phyloP scores from a whole-genome alignment of 352 stramenopile species.

The Globisporangium uncinulatum region DNA sequence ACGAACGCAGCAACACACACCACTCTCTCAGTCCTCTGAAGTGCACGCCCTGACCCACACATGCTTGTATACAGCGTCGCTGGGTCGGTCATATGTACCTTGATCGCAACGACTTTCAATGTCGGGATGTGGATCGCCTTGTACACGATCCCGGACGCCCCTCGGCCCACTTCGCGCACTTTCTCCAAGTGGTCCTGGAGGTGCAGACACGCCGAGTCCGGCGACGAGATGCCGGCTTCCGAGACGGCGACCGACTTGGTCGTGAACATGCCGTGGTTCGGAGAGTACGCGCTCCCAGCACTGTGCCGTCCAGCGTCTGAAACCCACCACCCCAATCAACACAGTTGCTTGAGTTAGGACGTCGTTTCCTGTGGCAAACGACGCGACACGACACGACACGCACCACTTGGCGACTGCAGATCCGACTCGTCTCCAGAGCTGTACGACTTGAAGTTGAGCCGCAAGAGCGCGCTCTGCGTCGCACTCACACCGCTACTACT shows the following conservation, averaged over 20 bases:
- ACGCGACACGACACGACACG: not conserved
- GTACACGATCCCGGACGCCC: constrained; percentile 83
- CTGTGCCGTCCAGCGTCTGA: constrained; percentile 48
- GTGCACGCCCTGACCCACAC: too few species aligned
- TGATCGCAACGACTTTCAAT: constrained; percentile 87
- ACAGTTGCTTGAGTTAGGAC: too few species aligned
- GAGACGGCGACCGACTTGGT: constrained; percentile 78
- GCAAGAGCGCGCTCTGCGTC: constrained; percentile 59
- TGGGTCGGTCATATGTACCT: constrained; percentile 34
- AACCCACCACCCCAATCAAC: not conserved
- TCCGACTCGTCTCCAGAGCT: constrained; percentile 71
- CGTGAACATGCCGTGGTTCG: constrained; percentile 85
- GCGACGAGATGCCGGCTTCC: constrained; percentile 82
- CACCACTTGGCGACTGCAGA: constrained; percentile 58
- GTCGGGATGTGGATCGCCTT: constrained; percentile 90
- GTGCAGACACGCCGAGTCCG: constrained; percentile 66
- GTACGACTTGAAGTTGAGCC: constrained; percentile 62
- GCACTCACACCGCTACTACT: constrained; percentile 29
- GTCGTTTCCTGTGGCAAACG: not conserved
- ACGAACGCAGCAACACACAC: too few species aligned
- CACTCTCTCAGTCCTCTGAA: too few species aligned
- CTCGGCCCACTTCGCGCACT: constrained; percentile 70
- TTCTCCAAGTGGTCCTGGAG: constrained; percentile 82
- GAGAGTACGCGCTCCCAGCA: constrained; percentile 77
- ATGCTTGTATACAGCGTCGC: too few species aligned